Base-by-base conservation (phyloP, 305 asterid species). In the Fraxinus nigra region DNA sequence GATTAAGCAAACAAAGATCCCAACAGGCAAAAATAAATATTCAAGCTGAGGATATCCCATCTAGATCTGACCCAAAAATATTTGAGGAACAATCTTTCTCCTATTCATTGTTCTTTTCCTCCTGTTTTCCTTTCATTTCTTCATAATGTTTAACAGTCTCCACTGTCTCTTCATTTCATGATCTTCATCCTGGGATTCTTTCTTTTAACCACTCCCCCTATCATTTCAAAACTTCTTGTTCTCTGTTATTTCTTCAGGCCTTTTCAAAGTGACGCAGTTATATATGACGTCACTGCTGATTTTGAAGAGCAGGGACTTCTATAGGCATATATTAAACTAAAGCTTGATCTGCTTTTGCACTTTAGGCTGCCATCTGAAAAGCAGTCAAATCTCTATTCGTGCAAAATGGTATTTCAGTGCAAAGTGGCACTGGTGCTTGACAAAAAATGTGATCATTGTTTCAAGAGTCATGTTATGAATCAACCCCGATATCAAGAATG, bases 361-460 rank as follows among this genome's bases (percentile, higher is more conserved):
- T 26, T 26, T 65, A 61, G 14, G 70, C 11, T 61, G 70, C 73
- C 35, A 65, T 65, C 16, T 65, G 73, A 24, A 65, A 2, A 65
- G 35, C 73, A 3, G n/a, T 10, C 35, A 56, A 56, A 65, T 65
- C 73, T 65, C 18, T 65, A 61, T 61, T 61, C 28, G 5, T 65
- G 35, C 33, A 63, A 63, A 22, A 63, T 63, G 34, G 33, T 11
- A 65, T 59, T 20, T 22, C 70, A 59, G 69, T 59, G 69, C 69
- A 61, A 22, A 67, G 40, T 81, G 81, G 73, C 77, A 33, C 40
- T 77, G 79, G 32, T 33, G 73, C 81, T 82, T 77, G 80, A 16
- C 76, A 76, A 48, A 73, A 35, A 18, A 51, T 79, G 72, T 82
- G 76, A 70, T 72, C 63, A 30, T 34, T 74, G 40, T 80, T 59